Evolutionary conservation across 768 basidiomycete genomes (phyloP).

Genomic region (Russula griseocarnosa): DNA sequence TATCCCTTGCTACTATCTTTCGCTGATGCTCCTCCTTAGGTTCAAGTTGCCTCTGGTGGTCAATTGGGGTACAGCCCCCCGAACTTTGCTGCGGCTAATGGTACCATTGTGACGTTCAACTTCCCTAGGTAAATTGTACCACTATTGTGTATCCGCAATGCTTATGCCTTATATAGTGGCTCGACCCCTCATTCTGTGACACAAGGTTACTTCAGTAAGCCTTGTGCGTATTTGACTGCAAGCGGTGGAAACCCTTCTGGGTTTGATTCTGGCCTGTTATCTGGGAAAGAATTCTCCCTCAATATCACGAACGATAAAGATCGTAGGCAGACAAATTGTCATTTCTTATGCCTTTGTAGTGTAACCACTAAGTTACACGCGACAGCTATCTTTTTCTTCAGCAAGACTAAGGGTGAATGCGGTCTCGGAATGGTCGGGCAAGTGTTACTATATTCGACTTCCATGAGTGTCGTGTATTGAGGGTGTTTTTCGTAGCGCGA

Average conservation of each 20-base stretch:
- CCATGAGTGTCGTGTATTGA: neutral
- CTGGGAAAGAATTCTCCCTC: slow-evolving; percentile 42
- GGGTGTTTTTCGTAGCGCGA: slow-evolving; percentile 32
- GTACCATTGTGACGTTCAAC: slow-evolving; percentile 50
- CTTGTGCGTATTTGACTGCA: slow-evolving; percentile 42
- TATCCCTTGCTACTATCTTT: neutral
- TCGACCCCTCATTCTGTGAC: slow-evolving; percentile 34
- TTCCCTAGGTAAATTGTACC: slow-evolving; percentile 42
- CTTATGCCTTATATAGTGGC: slow-evolving; percentile 19
- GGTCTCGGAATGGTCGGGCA: slow-evolving; percentile 50
- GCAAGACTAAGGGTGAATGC: slow-evolving; percentile 47
- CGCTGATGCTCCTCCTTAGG: slow-evolving; percentile 31
- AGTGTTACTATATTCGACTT: slow-evolving; percentile 5
- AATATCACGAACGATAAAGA: slow-evolving; percentile 45
- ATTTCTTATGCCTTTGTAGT: neutral
- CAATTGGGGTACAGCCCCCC: slow-evolving; percentile 43
- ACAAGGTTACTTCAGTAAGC: slow-evolving; percentile 32
- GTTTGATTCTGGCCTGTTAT: slow-evolving; percentile 52
- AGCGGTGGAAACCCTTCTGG: slow-evolving; percentile 36
- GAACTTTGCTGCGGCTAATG: slow-evolving; percentile 46
- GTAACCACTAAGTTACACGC: neutral
- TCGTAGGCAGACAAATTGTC: slow-evolving; percentile 37
- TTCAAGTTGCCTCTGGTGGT: slow-evolving; percentile 43
- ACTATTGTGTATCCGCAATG: neutral
- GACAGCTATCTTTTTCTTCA: slow-evolving; percentile 58